Conservation (phyloP, 2,329 filamentous ascomycete genomes). For the Botrytis squamosa region DNA sequence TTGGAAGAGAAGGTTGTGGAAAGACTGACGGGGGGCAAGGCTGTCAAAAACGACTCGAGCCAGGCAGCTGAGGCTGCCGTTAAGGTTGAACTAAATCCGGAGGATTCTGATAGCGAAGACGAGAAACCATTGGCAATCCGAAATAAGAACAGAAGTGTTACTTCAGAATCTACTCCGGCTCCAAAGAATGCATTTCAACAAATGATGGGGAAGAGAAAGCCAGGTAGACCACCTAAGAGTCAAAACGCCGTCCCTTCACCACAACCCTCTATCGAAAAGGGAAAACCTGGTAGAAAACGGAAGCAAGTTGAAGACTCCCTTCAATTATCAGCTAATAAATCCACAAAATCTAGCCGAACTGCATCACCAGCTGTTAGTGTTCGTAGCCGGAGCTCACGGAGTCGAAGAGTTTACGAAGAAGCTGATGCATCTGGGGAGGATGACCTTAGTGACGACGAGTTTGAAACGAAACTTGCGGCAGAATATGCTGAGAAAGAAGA, state of each 20-base stretch:
- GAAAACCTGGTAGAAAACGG: conserved; percentile 53
- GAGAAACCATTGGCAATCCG: conserved; percentile 32
- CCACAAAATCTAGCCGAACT: conserved; percentile 68
- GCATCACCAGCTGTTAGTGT: conserved; percentile 63
- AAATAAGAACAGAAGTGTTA: conserved; percentile 30
- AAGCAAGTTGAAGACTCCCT: conserved; percentile 46
- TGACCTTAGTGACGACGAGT: conserved; percentile 75
- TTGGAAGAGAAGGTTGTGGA: conserved; percentile 77
- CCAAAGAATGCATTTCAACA: conserved; percentile 48
- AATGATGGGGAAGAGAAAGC: conserved; percentile 40
- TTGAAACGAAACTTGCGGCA: conserved; percentile 73
- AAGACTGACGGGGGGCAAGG: conserved; percentile 53
- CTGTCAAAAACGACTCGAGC: conserved; percentile 42
- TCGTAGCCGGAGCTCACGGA: conserved; percentile 45
- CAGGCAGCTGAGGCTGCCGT: conserved; percentile 21
- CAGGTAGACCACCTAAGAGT: conserved; percentile 13
- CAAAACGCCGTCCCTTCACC: not conserved
- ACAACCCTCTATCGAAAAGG: not conserved
- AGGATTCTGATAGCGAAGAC: conserved; percentile 36
- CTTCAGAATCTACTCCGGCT: conserved; percentile 16
- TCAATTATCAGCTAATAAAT: conserved; percentile 59
- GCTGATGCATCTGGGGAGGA: conserved; percentile 60
- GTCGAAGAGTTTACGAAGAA: conserved; percentile 49
- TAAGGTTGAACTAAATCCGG: conserved; percentile 23
- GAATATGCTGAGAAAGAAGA: conserved; percentile 51